phyloP scores from a whole-genome alignment of 1,284 basidiomycete species.

The Amylostereum chailletii region DNA sequence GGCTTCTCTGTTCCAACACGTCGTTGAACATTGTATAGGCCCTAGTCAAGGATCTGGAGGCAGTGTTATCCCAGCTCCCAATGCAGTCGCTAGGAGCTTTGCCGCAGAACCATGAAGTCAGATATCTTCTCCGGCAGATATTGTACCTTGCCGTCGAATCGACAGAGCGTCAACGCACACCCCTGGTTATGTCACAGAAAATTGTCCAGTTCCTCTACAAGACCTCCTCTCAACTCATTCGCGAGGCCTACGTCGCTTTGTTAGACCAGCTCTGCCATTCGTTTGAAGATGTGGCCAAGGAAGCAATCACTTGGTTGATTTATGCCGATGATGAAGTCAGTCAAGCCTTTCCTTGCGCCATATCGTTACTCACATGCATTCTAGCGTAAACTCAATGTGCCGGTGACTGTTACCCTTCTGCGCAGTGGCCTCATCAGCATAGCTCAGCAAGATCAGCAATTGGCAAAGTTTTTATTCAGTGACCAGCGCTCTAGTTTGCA shows the following conservation, averaged over 20 bases:
- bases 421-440: slow-evolving; percentile 78
- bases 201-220: slow-evolving; percentile 88
- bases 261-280: slow-evolving; percentile 85
- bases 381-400: slow-evolving; percentile 92
- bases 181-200: slow-evolving; percentile 90
- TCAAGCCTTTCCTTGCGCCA: slow-evolving; percentile 9
- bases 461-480: slow-evolving; percentile 81
- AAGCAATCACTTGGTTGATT: slow-evolving; percentile 94
- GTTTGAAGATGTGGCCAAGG: slow-evolving; percentile 90
- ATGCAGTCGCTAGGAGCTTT: slow-evolving; percentile 59
- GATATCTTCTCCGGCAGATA: slow-evolving; percentile 76
- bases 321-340: slow-evolving; percentile 93
- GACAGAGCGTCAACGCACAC: slow-evolving; percentile 75
- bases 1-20: not conserved
- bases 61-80: slow-evolving; percentile 62
- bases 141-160: slow-evolving; percentile 74
- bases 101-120: slow-evolving; percentile 81
- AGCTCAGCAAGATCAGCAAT: slow-evolving; percentile 80
- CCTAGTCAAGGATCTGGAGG: slow-evolving; percentile 76
- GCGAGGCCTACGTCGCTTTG: slow-evolving; percentile 87
- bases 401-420: slow-evolving; percentile 86
- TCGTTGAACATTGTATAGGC: slow-evolving; percentile 12
- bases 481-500: slow-evolving; percentile 75
- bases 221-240: slow-evolving; percentile 71
- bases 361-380: slow-evolving; percentile 4